phyloP scores from a whole-genome alignment of 2,329 filamentous ascomycete genomes.

The Zarea fungicola region DNA sequence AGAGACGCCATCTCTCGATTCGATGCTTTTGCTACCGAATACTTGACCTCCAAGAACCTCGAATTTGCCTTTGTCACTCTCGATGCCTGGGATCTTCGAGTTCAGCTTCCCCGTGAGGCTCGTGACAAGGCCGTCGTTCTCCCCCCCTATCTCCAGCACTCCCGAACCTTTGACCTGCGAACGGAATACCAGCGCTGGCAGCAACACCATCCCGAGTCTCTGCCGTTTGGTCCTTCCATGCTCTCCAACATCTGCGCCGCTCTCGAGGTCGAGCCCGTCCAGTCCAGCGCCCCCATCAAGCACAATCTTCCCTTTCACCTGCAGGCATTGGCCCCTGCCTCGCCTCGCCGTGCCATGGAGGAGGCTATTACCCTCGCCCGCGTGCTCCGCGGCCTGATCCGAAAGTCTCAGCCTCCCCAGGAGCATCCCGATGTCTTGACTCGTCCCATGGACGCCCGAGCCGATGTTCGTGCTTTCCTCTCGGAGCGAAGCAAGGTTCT shows the following conservation, averaged over 20 bases:
- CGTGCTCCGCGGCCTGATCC: constrained; percentile 85
- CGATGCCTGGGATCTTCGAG: constrained; percentile 96
- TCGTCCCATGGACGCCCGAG: constrained; percentile 91
- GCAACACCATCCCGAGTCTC: constrained; percentile 93
- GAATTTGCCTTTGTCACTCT: constrained; percentile 98
- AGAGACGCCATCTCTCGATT: constrained; percentile 94
- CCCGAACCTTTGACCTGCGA: constrained; percentile 90
- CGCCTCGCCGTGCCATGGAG: constrained; percentile 93
- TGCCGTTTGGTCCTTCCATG: constrained; percentile 93
- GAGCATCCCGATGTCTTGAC: constrained; percentile 94
- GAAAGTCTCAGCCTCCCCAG: constrained; percentile 90
- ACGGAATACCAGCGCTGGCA: constrained; percentile 99
- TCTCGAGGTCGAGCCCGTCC: constrained; percentile 94
- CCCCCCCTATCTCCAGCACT: constrained; percentile 95
- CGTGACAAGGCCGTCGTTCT: constrained; percentile 97
- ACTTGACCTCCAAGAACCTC: constrained; percentile 82
- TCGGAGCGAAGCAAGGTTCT: constrained; percentile 96
- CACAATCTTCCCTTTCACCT: constrained; percentile 97
- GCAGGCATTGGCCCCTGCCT: constrained; percentile 91
- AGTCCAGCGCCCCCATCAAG: constrained; percentile 96
- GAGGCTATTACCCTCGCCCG: constrained; percentile 91
- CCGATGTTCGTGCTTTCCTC: constrained; percentile 92
- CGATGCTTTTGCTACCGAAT: constrained; percentile 87
- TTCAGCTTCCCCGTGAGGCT: constrained; percentile 94
- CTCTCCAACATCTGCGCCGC: constrained; percentile 97